Conservation (phyloP, 805 yeast genomes). For the Myxozyma vanderwaltii region DNA sequence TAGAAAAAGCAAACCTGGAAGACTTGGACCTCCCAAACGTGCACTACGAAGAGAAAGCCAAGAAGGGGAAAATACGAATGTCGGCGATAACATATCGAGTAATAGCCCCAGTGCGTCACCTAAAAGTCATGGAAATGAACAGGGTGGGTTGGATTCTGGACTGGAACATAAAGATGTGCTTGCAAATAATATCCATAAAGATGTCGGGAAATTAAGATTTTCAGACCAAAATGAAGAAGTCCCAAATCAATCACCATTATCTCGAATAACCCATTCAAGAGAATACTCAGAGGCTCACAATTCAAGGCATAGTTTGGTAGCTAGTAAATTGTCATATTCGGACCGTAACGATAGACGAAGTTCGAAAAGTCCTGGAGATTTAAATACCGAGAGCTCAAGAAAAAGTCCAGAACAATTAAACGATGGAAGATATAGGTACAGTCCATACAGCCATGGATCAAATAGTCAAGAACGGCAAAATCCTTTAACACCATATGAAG, state of each 20-base stretch:
- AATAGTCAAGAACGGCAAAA: background rate
- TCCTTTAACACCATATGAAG: background rate
- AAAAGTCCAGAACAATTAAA: background rate
- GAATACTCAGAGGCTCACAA: background rate
- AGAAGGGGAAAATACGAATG: slow-evolving; percentile 15
- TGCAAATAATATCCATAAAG: background rate
- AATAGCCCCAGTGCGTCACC: slow-evolving; percentile 14
- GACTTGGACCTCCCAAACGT: slow-evolving; percentile 46
- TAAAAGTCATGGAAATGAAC: background rate
- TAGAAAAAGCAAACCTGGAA: slow-evolving; percentile 39
- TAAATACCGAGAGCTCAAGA: background rate
- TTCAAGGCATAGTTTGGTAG: background rate
- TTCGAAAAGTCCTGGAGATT: background rate
- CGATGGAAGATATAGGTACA: too few species aligned
- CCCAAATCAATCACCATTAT: slow-evolving; percentile 20
- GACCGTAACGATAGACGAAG: background rate
- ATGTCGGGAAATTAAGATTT: slow-evolving; percentile 9
- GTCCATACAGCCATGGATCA: too few species aligned
- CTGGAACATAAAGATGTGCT: background rate
- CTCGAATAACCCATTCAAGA: background rate
- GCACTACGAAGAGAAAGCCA: slow-evolving; percentile 34
- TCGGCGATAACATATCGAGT: slow-evolving; percentile 2
- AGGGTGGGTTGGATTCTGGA: background rate
- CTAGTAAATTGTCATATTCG: background rate
- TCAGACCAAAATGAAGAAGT: slow-evolving; percentile 35